Conservation (phyloP, 2,329 filamentous ascomycete genomes). For the Trichoderma arundinaceum region DNA sequence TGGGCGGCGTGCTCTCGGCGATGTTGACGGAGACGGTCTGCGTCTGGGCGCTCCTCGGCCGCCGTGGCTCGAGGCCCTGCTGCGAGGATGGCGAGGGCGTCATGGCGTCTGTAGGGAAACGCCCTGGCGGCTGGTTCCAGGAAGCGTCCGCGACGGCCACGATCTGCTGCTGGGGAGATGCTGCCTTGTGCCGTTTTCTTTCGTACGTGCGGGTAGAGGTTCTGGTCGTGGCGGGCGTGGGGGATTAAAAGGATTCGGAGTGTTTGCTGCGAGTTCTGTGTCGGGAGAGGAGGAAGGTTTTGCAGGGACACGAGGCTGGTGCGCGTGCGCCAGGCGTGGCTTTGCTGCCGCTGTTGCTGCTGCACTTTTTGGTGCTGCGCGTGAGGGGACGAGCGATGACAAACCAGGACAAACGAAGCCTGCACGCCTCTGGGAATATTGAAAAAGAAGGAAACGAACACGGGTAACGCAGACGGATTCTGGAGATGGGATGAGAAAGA, state of each 20-base stretch:
- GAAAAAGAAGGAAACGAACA: neutral
- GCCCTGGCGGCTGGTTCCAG: slow-evolving; percentile 31
- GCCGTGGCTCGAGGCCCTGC: slow-evolving; percentile 48
- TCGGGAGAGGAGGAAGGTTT: slow-evolving; percentile 21
- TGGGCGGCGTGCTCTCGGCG: slow-evolving; percentile 48
- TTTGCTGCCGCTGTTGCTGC: slow-evolving; percentile 14
- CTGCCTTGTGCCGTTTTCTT: neutral
- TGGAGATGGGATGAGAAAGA: neutral
- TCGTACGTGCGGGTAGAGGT: neutral
- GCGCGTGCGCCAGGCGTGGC: slow-evolving; percentile 31
- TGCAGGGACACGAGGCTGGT: slow-evolving; percentile 27
- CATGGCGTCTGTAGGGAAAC: slow-evolving; percentile 41
- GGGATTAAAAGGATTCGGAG: neutral
- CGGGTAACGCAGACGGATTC: neutral
- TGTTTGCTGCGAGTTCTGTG: slow-evolving; percentile 15
- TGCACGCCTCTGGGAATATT: neutral
- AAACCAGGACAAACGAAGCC: neutral
- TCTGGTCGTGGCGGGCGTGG: neutral
- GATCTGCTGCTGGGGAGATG: neutral
- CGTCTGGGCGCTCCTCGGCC: slow-evolving; percentile 45
- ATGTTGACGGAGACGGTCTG: slow-evolving; percentile 56
- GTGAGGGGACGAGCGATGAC: slow-evolving; percentile 6
- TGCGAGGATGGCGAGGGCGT: slow-evolving; percentile 47
- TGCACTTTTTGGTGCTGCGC: neutral
- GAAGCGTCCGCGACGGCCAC: slow-evolving; percentile 7